A percentile compares a stretch with the other conserved stretches of the same genome.
Evolutionary conservation across 305 asterid species (phyloP).

Genomic region (Solanum hybrid): DNA sequence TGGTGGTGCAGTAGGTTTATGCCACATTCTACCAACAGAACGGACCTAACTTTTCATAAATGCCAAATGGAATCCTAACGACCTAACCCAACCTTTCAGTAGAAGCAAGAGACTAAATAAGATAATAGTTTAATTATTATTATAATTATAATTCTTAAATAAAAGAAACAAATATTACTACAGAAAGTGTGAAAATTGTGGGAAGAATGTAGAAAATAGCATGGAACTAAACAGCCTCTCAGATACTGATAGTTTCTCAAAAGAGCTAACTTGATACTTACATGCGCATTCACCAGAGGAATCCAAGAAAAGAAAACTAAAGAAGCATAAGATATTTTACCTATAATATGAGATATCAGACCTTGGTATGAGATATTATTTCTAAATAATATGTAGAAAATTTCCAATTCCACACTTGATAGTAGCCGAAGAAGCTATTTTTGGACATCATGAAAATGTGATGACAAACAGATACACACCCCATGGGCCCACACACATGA

Average conservation of each 20-base stretch:
- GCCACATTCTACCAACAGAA: background rate
- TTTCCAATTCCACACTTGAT: background rate
- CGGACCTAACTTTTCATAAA: background rate
- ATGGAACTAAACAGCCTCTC: background rate
- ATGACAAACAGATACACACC: background rate
- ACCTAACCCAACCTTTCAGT: slow-evolving; percentile 1
- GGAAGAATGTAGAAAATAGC: background rate
- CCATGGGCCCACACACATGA: background rate
- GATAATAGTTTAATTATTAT: background rate
- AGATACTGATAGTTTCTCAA: background rate
- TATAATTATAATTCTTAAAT: background rate
- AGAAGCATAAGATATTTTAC: background rate
- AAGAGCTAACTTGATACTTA: background rate
- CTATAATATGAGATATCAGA: background rate
- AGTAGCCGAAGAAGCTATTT: background rate
- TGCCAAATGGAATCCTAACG: background rate
- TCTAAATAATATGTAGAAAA: background rate
- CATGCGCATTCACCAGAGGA: background rate
- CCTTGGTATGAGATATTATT: background rate
- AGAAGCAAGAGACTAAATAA: background rate
- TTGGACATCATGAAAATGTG: background rate
- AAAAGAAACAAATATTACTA: background rate
- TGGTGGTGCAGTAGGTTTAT: background rate
- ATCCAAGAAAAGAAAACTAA: background rate
- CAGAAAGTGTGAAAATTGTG: background rate